A percentile compares a stretch with the other conserved stretches of the same genome.
Conservation (phyloP, 2,329 filamentous ascomycete species). For the Ampelomyces quisqualis region DNA sequence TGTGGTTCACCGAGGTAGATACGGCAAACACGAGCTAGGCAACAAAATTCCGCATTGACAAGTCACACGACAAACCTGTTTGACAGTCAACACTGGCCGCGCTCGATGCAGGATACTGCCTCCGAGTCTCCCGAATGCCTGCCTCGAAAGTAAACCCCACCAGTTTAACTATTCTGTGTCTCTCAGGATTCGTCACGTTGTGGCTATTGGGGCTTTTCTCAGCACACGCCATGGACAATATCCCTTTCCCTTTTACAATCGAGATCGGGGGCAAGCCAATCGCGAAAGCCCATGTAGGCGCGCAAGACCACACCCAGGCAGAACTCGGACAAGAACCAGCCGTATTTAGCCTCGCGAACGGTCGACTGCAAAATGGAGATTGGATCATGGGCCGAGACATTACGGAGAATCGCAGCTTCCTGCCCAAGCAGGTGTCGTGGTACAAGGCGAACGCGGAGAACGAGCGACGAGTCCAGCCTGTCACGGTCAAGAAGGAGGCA, state of each 20-base stretch:
- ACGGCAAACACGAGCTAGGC: too few species aligned
- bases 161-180: slow-evolving; percentile 4
- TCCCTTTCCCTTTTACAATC: slow-evolving; percentile 22
- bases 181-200: slow-evolving; percentile 3
- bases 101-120: too few species aligned
- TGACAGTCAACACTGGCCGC: neutral
- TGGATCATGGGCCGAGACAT: slow-evolving; percentile 19
- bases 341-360: slow-evolving; percentile 21
- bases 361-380: slow-evolving; percentile 17
- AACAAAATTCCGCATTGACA: too few species aligned
- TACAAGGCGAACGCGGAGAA: slow-evolving; percentile 18
- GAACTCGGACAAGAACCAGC: slow-evolving; percentile 19
- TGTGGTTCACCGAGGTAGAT: too few species aligned
- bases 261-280: slow-evolving; percentile 24
- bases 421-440: slow-evolving; percentile 25
- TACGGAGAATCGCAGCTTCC: slow-evolving; percentile 20
- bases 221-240: slow-evolving; percentile 16
- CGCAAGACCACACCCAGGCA: slow-evolving; percentile 19
- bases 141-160: neutral
- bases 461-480: slow-evolving; percentile 12
- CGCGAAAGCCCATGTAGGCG: slow-evolving; percentile 10
- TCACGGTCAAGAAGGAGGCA: slow-evolving; percentile 19
- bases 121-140: slow-evolving; percentile 5
- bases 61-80: too few species aligned
- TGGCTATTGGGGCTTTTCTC: slow-evolving; percentile 8